phyloP scores from a whole-genome alignment of 371 early-diverging fungal species.

The Rhizopus microsporus region DNA sequence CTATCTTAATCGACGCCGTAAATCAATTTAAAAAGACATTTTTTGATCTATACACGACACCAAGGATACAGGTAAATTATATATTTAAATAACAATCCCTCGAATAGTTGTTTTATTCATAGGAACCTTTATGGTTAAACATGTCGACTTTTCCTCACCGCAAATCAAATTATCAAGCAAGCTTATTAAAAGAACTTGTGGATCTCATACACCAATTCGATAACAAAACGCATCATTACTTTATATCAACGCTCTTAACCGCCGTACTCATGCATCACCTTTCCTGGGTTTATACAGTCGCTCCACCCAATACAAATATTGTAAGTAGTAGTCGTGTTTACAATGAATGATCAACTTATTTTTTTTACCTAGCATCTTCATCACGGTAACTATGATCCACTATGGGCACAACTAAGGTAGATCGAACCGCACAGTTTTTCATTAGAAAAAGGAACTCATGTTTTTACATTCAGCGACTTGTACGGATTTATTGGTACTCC shows the following conservation, averaged over 20 bases:
- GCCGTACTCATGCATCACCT: conserved; percentile 60
- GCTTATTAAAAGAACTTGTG: conserved; percentile 53
- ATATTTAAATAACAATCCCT: neutral
- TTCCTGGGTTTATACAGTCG: conserved; percentile 68
- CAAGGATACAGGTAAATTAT: conserved; percentile 59
- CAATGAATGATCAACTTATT: neutral
- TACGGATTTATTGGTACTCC: conserved; percentile 63
- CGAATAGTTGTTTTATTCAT: neutral
- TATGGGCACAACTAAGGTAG: conserved; percentile 69
- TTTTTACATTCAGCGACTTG: conserved; percentile 45
- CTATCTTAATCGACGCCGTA: conserved; percentile 49
- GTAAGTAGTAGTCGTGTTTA: conserved; percentile 18
- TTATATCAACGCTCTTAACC: conserved; percentile 58
- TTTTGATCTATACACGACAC: conserved; percentile 56
- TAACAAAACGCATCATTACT: conserved; percentile 39
- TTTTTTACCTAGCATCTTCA: conserved; percentile 30
- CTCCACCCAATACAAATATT: conserved; percentile 48
- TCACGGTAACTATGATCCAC: conserved; percentile 64
- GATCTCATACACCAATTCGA: conserved; percentile 50
- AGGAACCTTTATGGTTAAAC: conserved; percentile 70
- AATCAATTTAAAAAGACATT: conserved; percentile 54
- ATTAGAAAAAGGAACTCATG: neutral
- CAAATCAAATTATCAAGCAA: conserved; percentile 46
- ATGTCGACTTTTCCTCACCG: conserved; percentile 65
- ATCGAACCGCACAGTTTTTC: conserved; percentile 3